A percentile compares a stretch with the other conserved stretches of the same genome.
phyloP scores from a whole-genome alignment of 2,329 filamentous ascomycete genomes.

The Penicillium sp. region DNA sequence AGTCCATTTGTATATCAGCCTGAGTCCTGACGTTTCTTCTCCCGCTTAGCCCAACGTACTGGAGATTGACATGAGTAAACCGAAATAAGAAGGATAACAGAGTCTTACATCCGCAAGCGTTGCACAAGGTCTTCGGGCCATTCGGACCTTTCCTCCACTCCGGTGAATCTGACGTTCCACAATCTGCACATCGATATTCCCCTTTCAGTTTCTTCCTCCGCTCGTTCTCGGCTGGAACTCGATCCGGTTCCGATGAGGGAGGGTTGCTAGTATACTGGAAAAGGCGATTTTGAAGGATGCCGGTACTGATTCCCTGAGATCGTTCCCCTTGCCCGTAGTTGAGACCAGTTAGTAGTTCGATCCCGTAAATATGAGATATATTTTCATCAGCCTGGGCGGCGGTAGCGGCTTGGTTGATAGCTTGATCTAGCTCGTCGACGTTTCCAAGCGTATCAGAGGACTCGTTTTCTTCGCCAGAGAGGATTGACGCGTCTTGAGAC shows the following conservation, averaged over 20 bases:
- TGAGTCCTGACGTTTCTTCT: conserved; percentile 67
- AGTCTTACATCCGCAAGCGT: conserved; percentile 81
- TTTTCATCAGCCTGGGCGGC: conserved; percentile 82
- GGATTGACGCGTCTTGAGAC: conserved; percentile 17
- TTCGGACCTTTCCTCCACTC: conserved; percentile 95
- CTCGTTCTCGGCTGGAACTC: conserved; percentile 62
- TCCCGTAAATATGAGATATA: conserved; percentile 77
- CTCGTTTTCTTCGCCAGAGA: conserved; percentile 46
- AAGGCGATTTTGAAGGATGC: conserved; percentile 77
- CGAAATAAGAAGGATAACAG: not conserved
- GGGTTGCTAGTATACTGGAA: conserved; percentile 86
- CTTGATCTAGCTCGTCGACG: conserved; percentile 66
- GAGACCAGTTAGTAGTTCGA: conserved; percentile 90
- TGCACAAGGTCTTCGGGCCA: conserved; percentile 93
- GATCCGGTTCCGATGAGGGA: not conserved
- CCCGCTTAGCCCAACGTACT: conserved; percentile 70
- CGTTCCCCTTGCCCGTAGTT: conserved; percentile 88
- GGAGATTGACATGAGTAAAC: conserved; percentile 10
- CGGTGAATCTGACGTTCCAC: conserved; percentile 89
- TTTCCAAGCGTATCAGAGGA: conserved; percentile 38
- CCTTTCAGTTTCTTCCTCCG: conserved; percentile 91
- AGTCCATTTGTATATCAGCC: conserved; percentile 12
- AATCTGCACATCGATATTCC: conserved; percentile 95
- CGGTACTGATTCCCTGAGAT: conserved; percentile 85
- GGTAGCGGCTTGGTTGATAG: conserved; percentile 78